Evolutionary conservation across 768 basidiomycete species (phyloP), one percentile per base, ranked within the genome.

Genomic region (Asterophora parasitica): DNA sequence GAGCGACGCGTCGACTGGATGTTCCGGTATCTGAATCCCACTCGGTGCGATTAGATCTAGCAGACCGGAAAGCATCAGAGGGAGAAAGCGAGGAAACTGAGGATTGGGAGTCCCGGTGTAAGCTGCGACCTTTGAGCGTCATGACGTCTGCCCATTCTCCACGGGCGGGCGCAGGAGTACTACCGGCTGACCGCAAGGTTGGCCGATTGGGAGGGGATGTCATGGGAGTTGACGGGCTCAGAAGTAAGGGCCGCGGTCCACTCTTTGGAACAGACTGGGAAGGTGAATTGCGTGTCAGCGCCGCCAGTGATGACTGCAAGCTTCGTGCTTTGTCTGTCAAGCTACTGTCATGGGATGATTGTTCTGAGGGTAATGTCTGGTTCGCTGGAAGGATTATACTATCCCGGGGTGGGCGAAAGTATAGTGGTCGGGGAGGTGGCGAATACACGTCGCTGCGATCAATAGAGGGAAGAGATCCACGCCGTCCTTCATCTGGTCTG

Each of bases 221-320:
- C 11, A 79, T 68, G 4, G 72, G 59, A 11, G 71, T 69, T 1
- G 70, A 67, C 17, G 85, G 77, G 58, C 65, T 80, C 32, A 91
- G 70, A 38, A 88, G 65, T 30, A 91, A 68, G 0, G 88, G 88
- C 7, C 76, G 73, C 0, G 88, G 88, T 1, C 69, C 83, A 40
- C 70, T 65, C 67, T 77, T 85, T 2, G 74, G 52, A 3, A 61
- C 53, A 19, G 65, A 48, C 4, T 68, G 61, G 17, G 73, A 63
- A 11, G 68, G 54, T 23, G 64, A 68, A 4, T 62, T 54, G 28
- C 63, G 57, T 2, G 71, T 67, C 41, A 80, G 62, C 17, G 74
- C 63, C 7, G 72, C 61, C 26, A 81, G 60, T 0, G 80, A 76
- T 34, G 67, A 67, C 35, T 73, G 70, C 7, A 74, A 56, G 46